These are phyloP conservation scores for Ophiocordyceps camponoti-floridani DNA, from an alignment of 2,329 filamentous ascomycete species.

Conservation along the genomic window DNA sequence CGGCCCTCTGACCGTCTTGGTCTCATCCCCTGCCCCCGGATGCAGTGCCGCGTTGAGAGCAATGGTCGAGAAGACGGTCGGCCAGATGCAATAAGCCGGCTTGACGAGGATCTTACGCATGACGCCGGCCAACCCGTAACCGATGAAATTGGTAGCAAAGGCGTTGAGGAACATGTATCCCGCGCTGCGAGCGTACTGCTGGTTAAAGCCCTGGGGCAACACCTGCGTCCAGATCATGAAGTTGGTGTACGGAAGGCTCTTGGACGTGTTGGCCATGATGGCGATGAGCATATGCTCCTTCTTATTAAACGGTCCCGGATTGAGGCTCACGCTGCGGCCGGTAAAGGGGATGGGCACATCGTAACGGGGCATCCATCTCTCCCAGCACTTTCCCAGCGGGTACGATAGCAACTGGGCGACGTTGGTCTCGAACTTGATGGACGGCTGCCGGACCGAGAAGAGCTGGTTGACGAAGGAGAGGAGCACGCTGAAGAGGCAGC, in stretches of 20 bases:
- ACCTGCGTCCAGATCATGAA: conserved; percentile 36
- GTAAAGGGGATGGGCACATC: conserved; percentile 28
- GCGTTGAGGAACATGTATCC: conserved; percentile 37
- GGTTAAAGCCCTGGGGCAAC: conserved; percentile 34
- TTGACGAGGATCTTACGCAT: conserved; percentile 35
- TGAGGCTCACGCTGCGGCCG: conserved; percentile 27
- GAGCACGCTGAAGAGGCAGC: conserved; percentile 28
- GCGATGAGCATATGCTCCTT: conserved; percentile 46
- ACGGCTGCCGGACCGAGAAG: conserved; percentile 37
- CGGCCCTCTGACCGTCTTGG: conserved; percentile 18
- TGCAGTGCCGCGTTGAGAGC: conserved; percentile 36
- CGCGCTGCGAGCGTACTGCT: conserved; percentile 31
- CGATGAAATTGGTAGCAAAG: conserved; percentile 37
- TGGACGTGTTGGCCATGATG: conserved; percentile 43
- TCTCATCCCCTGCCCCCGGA: conserved; percentile 17
- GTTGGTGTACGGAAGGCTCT: conserved; percentile 33
- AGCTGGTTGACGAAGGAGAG: conserved; percentile 37
- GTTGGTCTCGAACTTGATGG: conserved; percentile 33
- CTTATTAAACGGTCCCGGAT: conserved; percentile 37
- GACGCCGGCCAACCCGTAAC: conserved; percentile 40
- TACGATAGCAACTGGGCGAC: conserved; percentile 39
- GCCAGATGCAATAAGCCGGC: conserved; percentile 39
- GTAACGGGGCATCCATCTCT: conserved; percentile 25
- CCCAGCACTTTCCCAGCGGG: conserved; percentile 32
- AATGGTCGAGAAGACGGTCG: conserved; percentile 34